Percentiles rank a stretch among this genome's conserved stretches.
Conservation (phyloP, 2,329 filamentous ascomycete species). For the Sarocladium brachiariae region DNA sequence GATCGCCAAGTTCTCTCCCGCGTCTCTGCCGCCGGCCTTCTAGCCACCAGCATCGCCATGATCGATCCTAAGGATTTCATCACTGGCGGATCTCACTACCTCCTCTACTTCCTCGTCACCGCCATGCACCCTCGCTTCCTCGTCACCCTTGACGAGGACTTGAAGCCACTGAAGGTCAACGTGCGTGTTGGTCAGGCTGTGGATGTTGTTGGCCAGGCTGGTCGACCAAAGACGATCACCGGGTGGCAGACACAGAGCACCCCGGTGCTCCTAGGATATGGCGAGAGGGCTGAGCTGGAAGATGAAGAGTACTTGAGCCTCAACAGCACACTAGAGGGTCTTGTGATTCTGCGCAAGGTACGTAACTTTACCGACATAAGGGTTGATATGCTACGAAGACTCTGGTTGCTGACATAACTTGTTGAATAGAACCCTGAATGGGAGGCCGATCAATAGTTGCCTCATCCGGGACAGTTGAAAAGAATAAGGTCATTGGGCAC, state of each 20-base stretch:
- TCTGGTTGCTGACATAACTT: conserved; percentile 14
- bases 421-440: conserved; percentile 33
- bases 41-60: conserved; percentile 86
- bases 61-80: conserved; percentile 90
- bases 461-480: not conserved
- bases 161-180: conserved; percentile 90
- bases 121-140: conserved; percentile 97
- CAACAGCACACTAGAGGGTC: conserved; percentile 83
- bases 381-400: too few relatives aligned
- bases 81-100: conserved; percentile 67
- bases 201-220: conserved; percentile 94
- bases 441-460: conserved; percentile 29
- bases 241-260: conserved; percentile 99
- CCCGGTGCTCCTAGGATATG: conserved; percentile 89
- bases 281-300: conserved; percentile 92
- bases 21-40: conserved; percentile 80
- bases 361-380: too few relatives aligned
- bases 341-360: conserved; percentile 97
- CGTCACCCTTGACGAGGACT: conserved; percentile 88
- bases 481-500: not conserved
- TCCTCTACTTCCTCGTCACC: conserved; percentile 94
- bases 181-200: conserved; percentile 97
- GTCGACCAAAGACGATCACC: conserved; percentile 96
- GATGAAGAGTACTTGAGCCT: conserved; percentile 95
- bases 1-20: conserved; percentile 92